Conservation (phyloP, 345 rosid species). For the Anastatica hierochuntica region DNA sequence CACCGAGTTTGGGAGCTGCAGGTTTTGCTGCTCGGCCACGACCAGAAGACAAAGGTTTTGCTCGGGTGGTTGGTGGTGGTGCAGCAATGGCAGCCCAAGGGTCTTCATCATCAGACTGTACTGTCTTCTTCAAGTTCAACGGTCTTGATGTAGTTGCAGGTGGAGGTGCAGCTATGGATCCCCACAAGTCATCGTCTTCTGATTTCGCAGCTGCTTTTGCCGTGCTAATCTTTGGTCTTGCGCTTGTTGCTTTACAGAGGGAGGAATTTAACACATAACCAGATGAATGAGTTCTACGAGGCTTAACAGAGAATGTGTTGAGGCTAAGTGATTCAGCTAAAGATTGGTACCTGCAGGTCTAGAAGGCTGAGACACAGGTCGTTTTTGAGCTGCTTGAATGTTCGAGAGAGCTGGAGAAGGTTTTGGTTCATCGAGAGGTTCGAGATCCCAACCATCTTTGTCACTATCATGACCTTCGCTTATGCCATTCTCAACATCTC, state of each 20-base stretch:
- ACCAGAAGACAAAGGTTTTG: slow-evolving; percentile 60
- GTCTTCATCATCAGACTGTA: slow-evolving; percentile 53
- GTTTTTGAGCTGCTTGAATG: slow-evolving; percentile 91
- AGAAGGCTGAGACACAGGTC: slow-evolving; percentile 62
- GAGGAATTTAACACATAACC: not conserved
- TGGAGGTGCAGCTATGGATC: slow-evolving; percentile 80
- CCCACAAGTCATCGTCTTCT: slow-evolving; percentile 92
- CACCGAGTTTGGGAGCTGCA: slow-evolving; percentile 62
- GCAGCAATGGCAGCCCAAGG: slow-evolving; percentile 98
- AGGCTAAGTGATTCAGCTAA: slow-evolving; percentile 2
- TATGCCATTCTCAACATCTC: slow-evolving; percentile 82
- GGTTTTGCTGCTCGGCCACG: slow-evolving; percentile 73
- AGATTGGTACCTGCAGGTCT: slow-evolving; percentile 51
- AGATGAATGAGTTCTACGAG: not conserved
- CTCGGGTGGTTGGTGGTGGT: slow-evolving; percentile 76
- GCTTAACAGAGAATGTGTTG: not conserved
- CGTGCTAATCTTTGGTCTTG: slow-evolving; percentile 41
- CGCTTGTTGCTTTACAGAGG: slow-evolving; percentile 37
- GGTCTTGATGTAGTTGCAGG: slow-evolving; percentile 64
- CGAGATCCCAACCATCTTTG: slow-evolving; percentile 95
- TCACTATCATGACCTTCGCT: slow-evolving; percentile 59
- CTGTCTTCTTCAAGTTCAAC: slow-evolving; percentile 45
- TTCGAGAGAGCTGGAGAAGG: slow-evolving; percentile 64
- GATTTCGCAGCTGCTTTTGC: slow-evolving; percentile 35
- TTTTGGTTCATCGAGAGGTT: slow-evolving; percentile 85